These are phyloP conservation scores for Olyra latifolia DNA, from an alignment of 176 grass and related monocot species.

Conservation along the genomic window DNA sequence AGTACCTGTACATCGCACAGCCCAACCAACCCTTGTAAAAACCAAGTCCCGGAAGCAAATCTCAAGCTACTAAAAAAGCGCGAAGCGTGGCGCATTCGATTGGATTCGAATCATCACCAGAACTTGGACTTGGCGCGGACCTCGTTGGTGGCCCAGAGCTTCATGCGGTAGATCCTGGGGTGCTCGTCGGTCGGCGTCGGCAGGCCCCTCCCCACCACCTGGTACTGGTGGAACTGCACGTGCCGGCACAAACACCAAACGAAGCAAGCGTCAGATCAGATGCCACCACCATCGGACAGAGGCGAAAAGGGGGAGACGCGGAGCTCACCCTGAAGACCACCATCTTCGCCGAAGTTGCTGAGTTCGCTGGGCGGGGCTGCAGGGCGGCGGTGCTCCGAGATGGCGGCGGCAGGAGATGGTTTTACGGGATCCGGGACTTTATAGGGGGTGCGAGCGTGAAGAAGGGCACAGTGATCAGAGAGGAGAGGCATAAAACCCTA, in stretches of 20 bases:
- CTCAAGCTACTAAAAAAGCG: background rate
- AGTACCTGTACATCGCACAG: slow-evolving; percentile 53
- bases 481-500: slow-evolving; percentile 34
- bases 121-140: slow-evolving; percentile 79
- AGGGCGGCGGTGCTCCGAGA: background rate
- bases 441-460: slow-evolving; percentile 1
- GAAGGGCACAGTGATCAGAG: background rate
- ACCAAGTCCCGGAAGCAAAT: background rate
- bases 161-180: slow-evolving; percentile 79
- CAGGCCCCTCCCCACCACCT: slow-evolving; percentile 68
- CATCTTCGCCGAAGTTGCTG: slow-evolving; percentile 39
- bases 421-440: slow-evolving; percentile 7
- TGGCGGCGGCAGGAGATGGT: background rate
- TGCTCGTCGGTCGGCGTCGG: slow-evolving; percentile 65
- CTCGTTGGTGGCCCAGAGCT: slow-evolving; percentile 81
- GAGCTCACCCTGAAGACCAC: slow-evolving; percentile 56
- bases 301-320: background rate
- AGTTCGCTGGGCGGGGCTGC: background rate
- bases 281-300: background rate
- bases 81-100: background rate
- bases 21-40: background rate
- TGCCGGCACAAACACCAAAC: background rate
- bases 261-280: background rate
- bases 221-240: slow-evolving; percentile 79
- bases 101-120: slow-evolving; percentile 32